These are phyloP conservation scores for Penicillium egyptiacum DNA, from an alignment of 495 filamentous ascomycete genomes.

Conservation along the genomic window DNA sequence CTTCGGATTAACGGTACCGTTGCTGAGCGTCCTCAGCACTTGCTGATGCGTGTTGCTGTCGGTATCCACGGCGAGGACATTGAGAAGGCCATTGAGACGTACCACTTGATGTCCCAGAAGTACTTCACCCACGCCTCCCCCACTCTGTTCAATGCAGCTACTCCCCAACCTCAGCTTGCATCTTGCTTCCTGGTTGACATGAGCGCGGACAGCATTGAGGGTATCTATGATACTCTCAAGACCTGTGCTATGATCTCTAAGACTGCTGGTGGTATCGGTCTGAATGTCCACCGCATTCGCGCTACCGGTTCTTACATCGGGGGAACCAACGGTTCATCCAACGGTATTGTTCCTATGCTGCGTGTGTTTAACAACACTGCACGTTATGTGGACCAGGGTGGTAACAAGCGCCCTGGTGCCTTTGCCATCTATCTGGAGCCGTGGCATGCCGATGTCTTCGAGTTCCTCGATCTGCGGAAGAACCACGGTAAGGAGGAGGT, in stretches of 20 bases:
- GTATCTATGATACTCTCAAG: slow-evolving; percentile 98
- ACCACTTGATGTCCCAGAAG: slow-evolving; percentile 96
- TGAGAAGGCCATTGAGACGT: slow-evolving; percentile 92
- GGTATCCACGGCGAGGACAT: slow-evolving; percentile 95
- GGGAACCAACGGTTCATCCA: slow-evolving; percentile 95
- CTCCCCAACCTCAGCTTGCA: slow-evolving; percentile 86
- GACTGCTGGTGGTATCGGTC: slow-evolving; percentile 94
- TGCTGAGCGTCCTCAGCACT: slow-evolving; percentile 94
- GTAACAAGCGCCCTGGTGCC: slow-evolving; percentile 97
- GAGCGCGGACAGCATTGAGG: slow-evolving; percentile 98
- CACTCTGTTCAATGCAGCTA: slow-evolving; percentile 96
- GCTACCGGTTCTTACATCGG: slow-evolving; percentile 96
- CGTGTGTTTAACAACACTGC: slow-evolving; percentile 99
- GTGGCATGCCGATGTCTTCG: slow-evolving; percentile 97
- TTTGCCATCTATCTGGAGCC: slow-evolving; percentile 99
- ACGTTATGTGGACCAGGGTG: slow-evolving; percentile 96
- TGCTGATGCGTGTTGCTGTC: slow-evolving; percentile 98
- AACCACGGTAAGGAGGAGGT: slow-evolving; percentile 99
- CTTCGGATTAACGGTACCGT: slow-evolving; percentile 90
- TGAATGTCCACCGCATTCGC: slow-evolving; percentile 94
- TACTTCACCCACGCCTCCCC: slow-evolving; percentile 98
- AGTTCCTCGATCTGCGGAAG: slow-evolving; percentile 96
- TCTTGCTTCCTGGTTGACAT: slow-evolving; percentile 99
- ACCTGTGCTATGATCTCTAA: slow-evolving; percentile 99
- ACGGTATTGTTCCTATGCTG: slow-evolving; percentile 96